Evolutionary conservation across 2,329 filamentous ascomycete species (phyloP).

Genomic region (Colletotrichum sp.): DNA sequence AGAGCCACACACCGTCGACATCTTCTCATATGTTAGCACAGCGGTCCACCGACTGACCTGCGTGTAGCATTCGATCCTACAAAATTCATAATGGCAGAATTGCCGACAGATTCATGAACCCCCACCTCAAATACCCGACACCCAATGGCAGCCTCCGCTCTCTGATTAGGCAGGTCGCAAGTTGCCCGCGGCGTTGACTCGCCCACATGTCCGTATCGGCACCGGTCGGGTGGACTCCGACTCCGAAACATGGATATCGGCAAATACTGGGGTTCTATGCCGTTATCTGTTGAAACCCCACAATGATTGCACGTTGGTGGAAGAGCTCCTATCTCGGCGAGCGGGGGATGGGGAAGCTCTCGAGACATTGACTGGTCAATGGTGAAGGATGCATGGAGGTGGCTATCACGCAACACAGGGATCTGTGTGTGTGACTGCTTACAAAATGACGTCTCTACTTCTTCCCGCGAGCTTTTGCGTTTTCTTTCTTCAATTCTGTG

Average conservation of each 20-base stretch:
- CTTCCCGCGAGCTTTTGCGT: not conserved
- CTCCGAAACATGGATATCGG: not conserved
- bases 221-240: not conserved
- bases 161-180: not conserved
- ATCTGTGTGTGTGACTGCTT: not conserved
- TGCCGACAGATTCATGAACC: not conserved
- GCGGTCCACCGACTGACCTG: not conserved
- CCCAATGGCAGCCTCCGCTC: not conserved
- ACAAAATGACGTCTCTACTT: not conserved
- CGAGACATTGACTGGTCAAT: not conserved
- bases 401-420: constrained; percentile 8
- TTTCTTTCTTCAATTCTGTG: not conserved
- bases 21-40: not conserved
- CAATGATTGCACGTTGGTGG: constrained; percentile 8
- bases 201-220: constrained; percentile 14
- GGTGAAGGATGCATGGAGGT: not conserved
- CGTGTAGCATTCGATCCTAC: not conserved
- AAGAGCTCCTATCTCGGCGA: not conserved
- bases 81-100: not conserved
- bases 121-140: not conserved
- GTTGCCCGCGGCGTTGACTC: constrained; percentile 9
- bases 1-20: not conserved
- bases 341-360: not conserved
- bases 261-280: not conserved
- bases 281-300: not conserved